phyloP scores from a whole-genome alignment of 768 basidiomycete species.

The Pulveroboletus sp. region DNA sequence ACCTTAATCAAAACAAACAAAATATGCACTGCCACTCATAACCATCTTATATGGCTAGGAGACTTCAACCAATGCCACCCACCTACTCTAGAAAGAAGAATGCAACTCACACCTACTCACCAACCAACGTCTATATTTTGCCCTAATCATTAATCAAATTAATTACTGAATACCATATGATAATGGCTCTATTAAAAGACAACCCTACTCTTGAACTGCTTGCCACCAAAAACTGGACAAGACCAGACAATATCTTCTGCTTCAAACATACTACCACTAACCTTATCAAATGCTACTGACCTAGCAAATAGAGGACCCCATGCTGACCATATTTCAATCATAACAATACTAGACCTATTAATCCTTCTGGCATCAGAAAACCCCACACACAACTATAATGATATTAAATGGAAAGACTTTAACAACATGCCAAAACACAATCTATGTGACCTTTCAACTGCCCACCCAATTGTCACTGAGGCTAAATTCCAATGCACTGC shows the following conservation, averaged over 20 bases:
- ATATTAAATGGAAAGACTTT: no score
- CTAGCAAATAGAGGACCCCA: conserved; percentile 7
- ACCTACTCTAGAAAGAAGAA: conserved; percentile 28
- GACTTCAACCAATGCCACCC: conserved; percentile 35
- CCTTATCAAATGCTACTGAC: no score
- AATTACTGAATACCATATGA: conserved; percentile 13
- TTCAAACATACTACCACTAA: no score
- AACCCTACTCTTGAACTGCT: conserved; percentile 24
- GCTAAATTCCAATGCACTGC: neutral
- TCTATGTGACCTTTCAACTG: neutral
- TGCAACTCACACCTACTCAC: conserved; percentile 25
- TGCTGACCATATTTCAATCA: conserved; percentile 35
- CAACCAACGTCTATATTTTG: neutral
- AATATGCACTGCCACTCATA: no score
- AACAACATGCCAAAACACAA: neutral
- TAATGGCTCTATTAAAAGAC: conserved; percentile 27
- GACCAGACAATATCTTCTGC: conserved; percentile 37
- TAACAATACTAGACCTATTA: neutral
- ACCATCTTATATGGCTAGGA: no score
- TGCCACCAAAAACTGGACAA: conserved; percentile 27
- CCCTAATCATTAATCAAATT: conserved; percentile 11
- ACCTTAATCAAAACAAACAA: no score
- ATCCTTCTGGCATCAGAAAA: neutral
- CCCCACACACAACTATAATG: neutral
- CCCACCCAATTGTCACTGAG: neutral